phyloP scores from a whole-genome alignment of 208 protist genomes.

The Crithidia mellificae region DNA sequence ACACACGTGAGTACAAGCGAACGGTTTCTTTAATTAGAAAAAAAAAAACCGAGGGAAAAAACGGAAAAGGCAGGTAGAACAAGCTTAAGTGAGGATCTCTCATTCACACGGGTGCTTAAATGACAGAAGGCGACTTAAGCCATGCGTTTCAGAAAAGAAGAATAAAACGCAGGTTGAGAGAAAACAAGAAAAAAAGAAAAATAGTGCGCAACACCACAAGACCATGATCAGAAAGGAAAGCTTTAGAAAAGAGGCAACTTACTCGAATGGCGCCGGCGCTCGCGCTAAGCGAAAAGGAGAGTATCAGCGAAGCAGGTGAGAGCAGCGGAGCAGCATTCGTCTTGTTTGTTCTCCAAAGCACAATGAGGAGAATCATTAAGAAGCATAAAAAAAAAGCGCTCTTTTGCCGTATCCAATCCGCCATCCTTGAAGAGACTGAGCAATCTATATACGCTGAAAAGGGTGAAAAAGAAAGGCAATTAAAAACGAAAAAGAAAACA shows the following conservation, averaged over 20 bases:
- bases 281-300: slow-evolving; percentile 3
- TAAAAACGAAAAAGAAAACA: neutral
- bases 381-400: neutral
- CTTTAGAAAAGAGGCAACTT: neutral
- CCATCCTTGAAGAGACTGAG: neutral
- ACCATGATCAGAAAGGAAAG: neutral
- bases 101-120: neutral
- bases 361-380: too few relatives aligned
- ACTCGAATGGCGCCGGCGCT: too few relatives aligned
- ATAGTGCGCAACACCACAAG: neutral
- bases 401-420: neutral
- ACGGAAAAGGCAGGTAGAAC: neutral
- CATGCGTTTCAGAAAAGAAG: neutral
- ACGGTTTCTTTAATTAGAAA: neutral
- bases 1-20: neutral
- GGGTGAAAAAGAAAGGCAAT: neutral
- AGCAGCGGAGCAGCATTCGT: neutral
- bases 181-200: neutral
- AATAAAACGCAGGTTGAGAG: too few relatives aligned
- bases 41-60: slow-evolving; percentile 5
- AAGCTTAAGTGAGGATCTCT: too few relatives aligned
- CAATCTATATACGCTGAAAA: neutral
- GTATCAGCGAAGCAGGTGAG: slow-evolving; percentile 4
- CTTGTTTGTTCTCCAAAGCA: neutral
- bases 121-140: neutral